Conservation (phyloP, 345 rosid genomes). For the Eucalyptus sp. region DNA sequence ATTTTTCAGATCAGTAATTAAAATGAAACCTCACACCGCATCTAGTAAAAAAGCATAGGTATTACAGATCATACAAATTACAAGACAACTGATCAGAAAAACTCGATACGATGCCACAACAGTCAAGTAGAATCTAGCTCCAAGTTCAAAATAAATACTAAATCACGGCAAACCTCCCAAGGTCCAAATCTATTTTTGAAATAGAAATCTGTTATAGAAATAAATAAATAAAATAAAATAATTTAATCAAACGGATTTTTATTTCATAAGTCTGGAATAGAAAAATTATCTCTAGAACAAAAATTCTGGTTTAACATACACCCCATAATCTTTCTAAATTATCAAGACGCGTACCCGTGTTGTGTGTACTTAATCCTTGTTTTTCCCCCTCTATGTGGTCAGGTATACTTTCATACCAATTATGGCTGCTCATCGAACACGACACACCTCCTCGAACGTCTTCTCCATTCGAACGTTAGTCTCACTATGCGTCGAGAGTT, state of each 20-base stretch:
- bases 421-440: background rate
- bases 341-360: rapidly evolving
- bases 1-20: background rate
- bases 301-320: rapidly evolving
- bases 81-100: background rate
- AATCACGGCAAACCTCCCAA: background rate
- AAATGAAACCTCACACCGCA: background rate
- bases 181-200: rapidly evolving
- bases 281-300: rapidly evolving
- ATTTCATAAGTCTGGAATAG: rapidly evolving
- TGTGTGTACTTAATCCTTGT: background rate
- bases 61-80: background rate
- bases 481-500: rapidly evolving
- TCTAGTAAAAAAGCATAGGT: background rate
- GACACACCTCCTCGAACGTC: background rate
- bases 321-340: rapidly evolving
- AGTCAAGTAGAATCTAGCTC: background rate
- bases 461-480: background rate
- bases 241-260: rapidly evolving
- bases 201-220: no score
- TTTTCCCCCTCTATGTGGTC: rapidly evolving
- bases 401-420: background rate
- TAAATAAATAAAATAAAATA: no score
- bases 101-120: background rate
- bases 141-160: background rate